Evolutionary conservation across 116 monocot species (phyloP), one percentile per base, ranked within the genome.

Genomic region (Phalaenopsis hybrid): DNA sequence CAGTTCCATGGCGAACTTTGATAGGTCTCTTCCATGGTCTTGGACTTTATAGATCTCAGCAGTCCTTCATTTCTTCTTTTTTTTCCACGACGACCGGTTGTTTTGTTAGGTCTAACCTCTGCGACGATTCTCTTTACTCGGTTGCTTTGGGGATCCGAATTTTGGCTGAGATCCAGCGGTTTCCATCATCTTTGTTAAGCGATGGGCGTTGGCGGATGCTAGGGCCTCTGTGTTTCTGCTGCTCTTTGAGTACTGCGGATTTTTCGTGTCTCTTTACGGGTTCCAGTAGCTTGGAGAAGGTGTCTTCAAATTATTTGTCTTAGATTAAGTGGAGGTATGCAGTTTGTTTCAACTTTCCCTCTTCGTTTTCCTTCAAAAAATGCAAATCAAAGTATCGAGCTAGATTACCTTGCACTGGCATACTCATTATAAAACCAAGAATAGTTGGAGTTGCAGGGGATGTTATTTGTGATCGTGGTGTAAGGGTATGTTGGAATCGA

Each of bases 1-100:
- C 9, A 25, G 28, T 67, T 67, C 67, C 67, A 67, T 31, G 67
- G 67, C 67, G 25, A 67, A 28, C 21, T 28, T 25, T 10, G 28
- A 28, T 13, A 41, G 72, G 41, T 37, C 33, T 3, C 72, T 72
- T 72, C 72, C 13, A 7, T 37, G 37, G 72, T 15, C 72, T 41
- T 72, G 37, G 34, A 72, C 41, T 72, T 72, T 41, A 72, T 72
- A 72, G 72, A 37, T 72, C 72, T 72, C 15, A 17, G 72, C 72
- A 37, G 15, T 72, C 41, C 41, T 72, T 6, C 8, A 48, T 37
- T 5, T 31, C 31, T 31, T 31, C 31, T 31, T 33, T 33, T n/a
- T 37, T 5, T 15, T 16, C 3, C 37, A 37, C 15, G 13, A 34
- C 11, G 70, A 34, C 34, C 15, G 37, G 41, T 72, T 13, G 25